Conservation (phyloP, 192 early-diverging fungal genomes). For the Coemansia sp. region DNA sequence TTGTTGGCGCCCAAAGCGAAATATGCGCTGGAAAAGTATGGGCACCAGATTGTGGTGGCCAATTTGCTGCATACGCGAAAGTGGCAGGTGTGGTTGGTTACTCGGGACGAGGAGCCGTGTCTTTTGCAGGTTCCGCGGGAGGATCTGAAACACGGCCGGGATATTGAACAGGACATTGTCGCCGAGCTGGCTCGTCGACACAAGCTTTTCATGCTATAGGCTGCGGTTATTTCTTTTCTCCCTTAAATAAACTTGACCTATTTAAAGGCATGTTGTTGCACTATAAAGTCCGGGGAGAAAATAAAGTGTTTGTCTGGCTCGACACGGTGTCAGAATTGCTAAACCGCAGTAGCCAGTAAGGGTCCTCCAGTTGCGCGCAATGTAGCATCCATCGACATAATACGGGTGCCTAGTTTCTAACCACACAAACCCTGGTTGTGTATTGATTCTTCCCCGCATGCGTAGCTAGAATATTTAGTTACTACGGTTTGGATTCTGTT, state of each 20-base stretch:
- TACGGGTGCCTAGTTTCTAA: too few species aligned
- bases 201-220: slow-evolving; percentile 10
- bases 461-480: too few species aligned
- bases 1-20: slow-evolving; percentile 81
- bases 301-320: neutral
- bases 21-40: slow-evolving; percentile 77
- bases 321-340: neutral
- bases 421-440: too few species aligned
- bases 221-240: neutral
- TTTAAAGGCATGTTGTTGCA: neutral
- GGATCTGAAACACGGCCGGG: slow-evolving; percentile 19
- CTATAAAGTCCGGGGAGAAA: neutral
- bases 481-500: neutral
- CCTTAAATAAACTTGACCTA: neutral
- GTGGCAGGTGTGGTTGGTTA: slow-evolving; percentile 67
- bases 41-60: slow-evolving; percentile 96
- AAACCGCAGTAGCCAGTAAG: neutral
- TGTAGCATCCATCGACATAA: too few species aligned
- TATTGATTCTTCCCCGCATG: too few species aligned
- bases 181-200: slow-evolving; percentile 41
- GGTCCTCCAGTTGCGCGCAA: too few species aligned
- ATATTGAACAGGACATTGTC: slow-evolving; percentile 46
- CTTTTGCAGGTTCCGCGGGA: slow-evolving; percentile 31
- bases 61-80: slow-evolving; percentile 92
- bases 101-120: slow-evolving; percentile 29